Base-by-base conservation (phyloP, 2,329 filamentous ascomycete genomes). In the Diaporthe sp. region DNA sequence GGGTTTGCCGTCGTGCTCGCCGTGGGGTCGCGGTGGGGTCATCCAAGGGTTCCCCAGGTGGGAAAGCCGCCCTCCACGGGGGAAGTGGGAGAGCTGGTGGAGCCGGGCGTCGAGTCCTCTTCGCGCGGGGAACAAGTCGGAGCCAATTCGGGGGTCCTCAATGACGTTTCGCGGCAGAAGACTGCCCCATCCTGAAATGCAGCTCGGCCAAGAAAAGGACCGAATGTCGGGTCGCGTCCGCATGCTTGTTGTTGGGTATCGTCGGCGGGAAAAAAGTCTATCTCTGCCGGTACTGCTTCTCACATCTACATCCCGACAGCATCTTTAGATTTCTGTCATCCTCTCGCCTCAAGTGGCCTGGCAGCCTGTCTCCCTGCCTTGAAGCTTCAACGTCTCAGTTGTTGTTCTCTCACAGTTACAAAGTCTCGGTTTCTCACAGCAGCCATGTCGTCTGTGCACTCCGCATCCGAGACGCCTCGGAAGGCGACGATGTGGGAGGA, bases 401-500 rank as follows among this genome's bases (percentile, higher is more conserved):
- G 30, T 52, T 40, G 28, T 6, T 35, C 19, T 38, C 17, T 19
- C 45, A 38, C 42, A n/a, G 30, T 28, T 6, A 15, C 45, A 22
- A 28, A 28, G 33, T 22, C 47, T 54, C 64, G 45, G 15, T 15
- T 17, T 9, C 28, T 28, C 47, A 25, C 64, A 38, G 15, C 33
- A 52, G 38, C 25, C 57, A 72, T 72, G 70, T 55, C 70, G n/a
- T 64, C 57, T 54, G 57, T 61, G 50, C 58, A 30, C 25, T 30
- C 70, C 25, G 57, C 15, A 19, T 28, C 57, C 22, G 57, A 42
- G 42, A 15, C 42, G 28, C 45, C 70, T 64, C 57, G 42, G 70
- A 64, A 52, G 57, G 40, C 66, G 68, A 74, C 60, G 5, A 60
- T 69, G 35, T 76, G 74, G 74, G 58, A 72, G 55, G 61, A 72